phyloP scores from a whole-genome alignment of 2,329 filamentous ascomycete genomes.

The Fusarium devonianum region DNA sequence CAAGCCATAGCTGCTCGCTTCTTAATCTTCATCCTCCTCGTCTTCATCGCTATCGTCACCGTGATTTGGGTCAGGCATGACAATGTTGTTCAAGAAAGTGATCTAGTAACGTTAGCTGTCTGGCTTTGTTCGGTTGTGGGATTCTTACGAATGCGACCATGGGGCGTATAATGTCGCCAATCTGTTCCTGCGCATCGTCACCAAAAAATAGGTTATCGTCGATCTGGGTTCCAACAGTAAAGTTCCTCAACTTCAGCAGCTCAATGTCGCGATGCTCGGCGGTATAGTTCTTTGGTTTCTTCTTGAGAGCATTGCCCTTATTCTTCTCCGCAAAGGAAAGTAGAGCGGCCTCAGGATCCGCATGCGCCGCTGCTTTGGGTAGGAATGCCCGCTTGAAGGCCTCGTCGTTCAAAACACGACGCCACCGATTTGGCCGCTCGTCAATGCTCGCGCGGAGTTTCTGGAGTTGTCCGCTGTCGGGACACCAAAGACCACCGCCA shows the following conservation, averaged over 20 bases:
- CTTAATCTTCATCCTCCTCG: constrained; percentile 42
- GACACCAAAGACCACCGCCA: constrained; percentile 84
- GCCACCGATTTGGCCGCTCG: constrained; percentile 72
- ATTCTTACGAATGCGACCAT: constrained; percentile 81
- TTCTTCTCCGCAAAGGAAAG: constrained; percentile 76
- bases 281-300: constrained; percentile 82
- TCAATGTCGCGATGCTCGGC: constrained; percentile 80
- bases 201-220: constrained; percentile 70
- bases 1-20: too few relatives aligned
- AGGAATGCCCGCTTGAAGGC: constrained; percentile 72
- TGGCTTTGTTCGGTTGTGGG: background rate
- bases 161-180: constrained; percentile 69
- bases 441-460: constrained; percentile 79
- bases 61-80: constrained; percentile 71
- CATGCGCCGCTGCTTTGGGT: constrained; percentile 46
- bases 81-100: constrained; percentile 73
- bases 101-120: constrained; percentile 55
- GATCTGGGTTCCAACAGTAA: constrained; percentile 73
- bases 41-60: constrained; percentile 53
- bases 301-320: constrained; percentile 79
- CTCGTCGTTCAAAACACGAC: constrained; percentile 68
- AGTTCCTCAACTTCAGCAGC: constrained; percentile 81
- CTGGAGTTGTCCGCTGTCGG: constrained; percentile 70
- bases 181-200: constrained; percentile 67
- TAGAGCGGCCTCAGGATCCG: constrained; percentile 61